phyloP scores from a whole-genome alignment of 1,139 yeast genomes.

The Casaregolazyma lundiana region DNA sequence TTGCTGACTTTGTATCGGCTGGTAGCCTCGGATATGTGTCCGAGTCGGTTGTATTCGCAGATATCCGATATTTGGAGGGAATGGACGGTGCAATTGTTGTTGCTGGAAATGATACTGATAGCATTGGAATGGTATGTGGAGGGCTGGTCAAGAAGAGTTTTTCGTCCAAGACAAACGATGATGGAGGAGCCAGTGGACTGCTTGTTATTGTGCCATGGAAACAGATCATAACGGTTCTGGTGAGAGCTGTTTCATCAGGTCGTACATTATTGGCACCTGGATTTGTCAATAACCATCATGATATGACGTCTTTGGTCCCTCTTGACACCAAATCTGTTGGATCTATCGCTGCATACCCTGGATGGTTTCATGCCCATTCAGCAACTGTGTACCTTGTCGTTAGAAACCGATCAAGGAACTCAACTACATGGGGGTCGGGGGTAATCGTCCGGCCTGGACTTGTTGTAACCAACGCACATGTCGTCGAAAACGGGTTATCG shows the following conservation, averaged over 20 bases:
- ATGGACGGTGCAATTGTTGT: slow-evolving; percentile 57
- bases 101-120: slow-evolving; percentile 9
- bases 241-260: neutral
- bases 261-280: neutral
- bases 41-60: slow-evolving; percentile 42
- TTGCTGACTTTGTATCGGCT: slow-evolving; percentile 43
- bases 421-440: slow-evolving; percentile 45
- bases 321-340: neutral
- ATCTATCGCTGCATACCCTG: neutral
- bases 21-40: slow-evolving; percentile 44
- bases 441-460: slow-evolving; percentile 34
- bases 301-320: neutral
- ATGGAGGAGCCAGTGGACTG: slow-evolving; percentile 25
- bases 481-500: slow-evolving; percentile 27
- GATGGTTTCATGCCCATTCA: neutral
- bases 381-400: slow-evolving; percentile 7
- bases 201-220: slow-evolving; percentile 50
- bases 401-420: slow-evolving; percentile 20
- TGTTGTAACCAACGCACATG: slow-evolving; percentile 46
- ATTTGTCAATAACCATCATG: neutral
- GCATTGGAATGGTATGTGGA: slow-evolving; percentile 55
- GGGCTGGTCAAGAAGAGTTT: slow-evolving; percentile 39
- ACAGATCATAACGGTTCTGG: slow-evolving; percentile 19
- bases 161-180: slow-evolving; percentile 58
- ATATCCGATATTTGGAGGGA: slow-evolving; percentile 56